Evolutionary conservation across 2,329 filamentous ascomycete species (phyloP), one percentile per base, ranked within the genome.

Genomic region (Pestalotiopsis sp.): DNA sequence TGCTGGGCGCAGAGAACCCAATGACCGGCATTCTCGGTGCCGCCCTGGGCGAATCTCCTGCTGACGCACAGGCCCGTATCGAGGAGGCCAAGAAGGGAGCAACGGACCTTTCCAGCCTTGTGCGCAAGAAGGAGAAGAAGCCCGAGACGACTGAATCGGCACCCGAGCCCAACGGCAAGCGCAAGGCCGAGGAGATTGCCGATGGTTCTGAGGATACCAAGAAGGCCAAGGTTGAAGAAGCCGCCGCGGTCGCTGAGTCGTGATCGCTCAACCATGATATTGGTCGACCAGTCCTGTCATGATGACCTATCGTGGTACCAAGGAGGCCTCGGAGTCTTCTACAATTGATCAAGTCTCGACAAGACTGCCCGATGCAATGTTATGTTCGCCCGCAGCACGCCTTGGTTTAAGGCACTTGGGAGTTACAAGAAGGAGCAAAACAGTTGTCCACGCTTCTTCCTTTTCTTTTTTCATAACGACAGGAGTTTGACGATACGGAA

Each of bases 71-170:
- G 72, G 90, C 89, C 27, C 86, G 88, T 71, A 84, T 93, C 60
- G 89, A 92, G 60, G 91, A 94, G 76, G 92, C 91, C 36, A 92
- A 90, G 74, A 91, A 91, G 81, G 86, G 83, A 7, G 93, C 93
- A 6, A 94, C 87, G 17, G 93, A 96, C 76, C 82, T 97, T 14
- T 89, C 87, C 0, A 87, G 90, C n/a, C 83, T 95, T 60, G 91
- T 95, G 58, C 90, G 91, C 76, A 95, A 91, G 81, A 90, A 89
- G 79, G 74, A 76, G 66, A 70, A 76, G 61, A 73, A 77, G 60
- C 65, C 73, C 6, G 75, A 75, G 68, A 72, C 75, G 36, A 75
- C 78, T 31, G 59, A 36, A 27, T 69, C 75, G 17, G 69, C 74
- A 39, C 70, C 70, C 27, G 68, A 75, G 65, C 73, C 74, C 4